phyloP scores from a whole-genome alignment of 2,329 filamentous ascomycete species.

The Rosellinia necatrix region DNA sequence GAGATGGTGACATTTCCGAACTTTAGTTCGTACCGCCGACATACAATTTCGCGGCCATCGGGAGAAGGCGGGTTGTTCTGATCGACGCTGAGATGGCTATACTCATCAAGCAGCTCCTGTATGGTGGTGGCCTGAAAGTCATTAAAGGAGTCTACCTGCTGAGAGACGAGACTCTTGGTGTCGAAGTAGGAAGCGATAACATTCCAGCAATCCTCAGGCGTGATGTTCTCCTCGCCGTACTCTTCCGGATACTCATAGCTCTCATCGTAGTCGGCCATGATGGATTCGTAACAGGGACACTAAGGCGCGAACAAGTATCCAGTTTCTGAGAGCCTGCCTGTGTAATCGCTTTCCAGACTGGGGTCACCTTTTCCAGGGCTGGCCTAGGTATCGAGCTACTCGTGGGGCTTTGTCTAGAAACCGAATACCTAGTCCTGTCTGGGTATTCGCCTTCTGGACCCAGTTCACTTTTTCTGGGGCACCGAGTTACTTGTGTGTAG shows the following conservation, averaged over 20 bases:
- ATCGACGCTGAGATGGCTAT: slow-evolving; percentile 89
- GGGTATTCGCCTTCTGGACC: too few relatives aligned
- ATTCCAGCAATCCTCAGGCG: slow-evolving; percentile 96
- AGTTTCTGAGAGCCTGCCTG: too few relatives aligned
- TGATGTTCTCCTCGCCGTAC: slow-evolving; percentile 77
- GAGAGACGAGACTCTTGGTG: slow-evolving; percentile 90
- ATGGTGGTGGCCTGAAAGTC: slow-evolving; percentile 95
- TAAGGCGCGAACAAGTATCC: too few relatives aligned
- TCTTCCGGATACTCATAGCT: slow-evolving; percentile 71
- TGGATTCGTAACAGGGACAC: neutral
- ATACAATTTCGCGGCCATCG: slow-evolving; percentile 78
- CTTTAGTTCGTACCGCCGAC: slow-evolving; percentile 92
- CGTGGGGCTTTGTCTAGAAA: too few relatives aligned
- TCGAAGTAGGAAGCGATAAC: slow-evolving; percentile 98
- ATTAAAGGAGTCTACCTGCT: slow-evolving; percentile 98
- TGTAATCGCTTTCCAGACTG: too few relatives aligned
- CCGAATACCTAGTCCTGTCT: too few relatives aligned
- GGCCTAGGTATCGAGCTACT: too few relatives aligned
- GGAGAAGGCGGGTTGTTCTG: slow-evolving; percentile 78
- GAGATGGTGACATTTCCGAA: slow-evolving; percentile 90
- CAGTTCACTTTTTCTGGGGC: too few relatives aligned
- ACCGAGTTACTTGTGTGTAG: too few relatives aligned
- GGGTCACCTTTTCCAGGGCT: too few relatives aligned
- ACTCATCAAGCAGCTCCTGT: slow-evolving; percentile 91
- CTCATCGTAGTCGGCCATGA: slow-evolving; percentile 63